A percentile compares a stretch with the other conserved stretches of the same genome.
Evolutionary conservation across 1,284 basidiomycete genomes (phyloP).

Genomic region (Takashimella koratensis): DNA sequence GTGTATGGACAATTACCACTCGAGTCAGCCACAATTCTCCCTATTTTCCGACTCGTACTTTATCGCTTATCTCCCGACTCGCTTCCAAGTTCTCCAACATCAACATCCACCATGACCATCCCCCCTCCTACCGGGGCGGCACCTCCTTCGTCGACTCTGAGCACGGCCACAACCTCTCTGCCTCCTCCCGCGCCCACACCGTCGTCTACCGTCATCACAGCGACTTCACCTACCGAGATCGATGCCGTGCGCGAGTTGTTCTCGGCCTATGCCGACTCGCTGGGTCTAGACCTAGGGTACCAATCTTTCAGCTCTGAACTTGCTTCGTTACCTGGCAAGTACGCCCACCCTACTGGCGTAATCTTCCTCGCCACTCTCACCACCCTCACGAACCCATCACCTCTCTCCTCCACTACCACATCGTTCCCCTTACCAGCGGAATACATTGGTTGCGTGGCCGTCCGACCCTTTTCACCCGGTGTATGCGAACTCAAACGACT

Average conservation of each 20-base stretch:
- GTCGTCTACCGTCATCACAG: background rate
- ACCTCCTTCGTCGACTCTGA: no score
- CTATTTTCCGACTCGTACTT: no score
- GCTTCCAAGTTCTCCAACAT: no score
- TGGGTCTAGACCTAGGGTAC: background rate
- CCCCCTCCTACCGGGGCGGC: no score
- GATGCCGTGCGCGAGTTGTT: background rate
- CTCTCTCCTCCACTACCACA: no score
- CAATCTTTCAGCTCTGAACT: background rate
- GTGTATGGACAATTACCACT: no score
- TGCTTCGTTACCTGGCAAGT: background rate
- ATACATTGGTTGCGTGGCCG: background rate
- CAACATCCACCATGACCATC: no score
- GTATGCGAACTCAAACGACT: background rate
- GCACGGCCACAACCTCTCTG: no score
- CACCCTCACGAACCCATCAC: background rate
- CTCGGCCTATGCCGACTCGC: background rate
- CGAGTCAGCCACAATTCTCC: no score
- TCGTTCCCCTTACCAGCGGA: no score
- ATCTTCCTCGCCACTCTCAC: background rate
- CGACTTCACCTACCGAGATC: background rate
- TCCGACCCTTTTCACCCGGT: background rate
- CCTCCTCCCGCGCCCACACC: no score
- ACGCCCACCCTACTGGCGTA: background rate
- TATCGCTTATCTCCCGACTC: no score